A percentile compares a stretch with the other conserved stretches of the same genome.
Evolutionary conservation across 768 basidiomycete genomes (phyloP).

Genomic region (Trametes maxima): DNA sequence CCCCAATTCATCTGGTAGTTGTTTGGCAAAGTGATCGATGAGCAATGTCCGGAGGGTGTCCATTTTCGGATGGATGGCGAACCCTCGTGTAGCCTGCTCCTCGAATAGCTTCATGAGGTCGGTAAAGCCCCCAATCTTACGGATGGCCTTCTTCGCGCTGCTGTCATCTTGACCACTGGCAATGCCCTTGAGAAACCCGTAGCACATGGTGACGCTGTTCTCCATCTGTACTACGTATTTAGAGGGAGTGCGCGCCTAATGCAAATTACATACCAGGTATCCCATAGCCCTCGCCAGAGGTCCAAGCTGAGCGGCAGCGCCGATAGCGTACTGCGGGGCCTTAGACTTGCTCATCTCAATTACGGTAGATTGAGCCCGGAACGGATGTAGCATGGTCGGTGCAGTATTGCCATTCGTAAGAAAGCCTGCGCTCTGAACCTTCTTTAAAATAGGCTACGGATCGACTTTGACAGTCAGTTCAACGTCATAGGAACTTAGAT

Average conservation of each 20-base stretch:
- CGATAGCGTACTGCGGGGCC: conserved; percentile 51
- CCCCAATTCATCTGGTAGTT: conserved; percentile 44
- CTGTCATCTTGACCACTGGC: conserved; percentile 39
- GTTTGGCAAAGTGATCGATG: conserved; percentile 75
- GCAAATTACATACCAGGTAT: conserved; percentile 65
- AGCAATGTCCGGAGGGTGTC: conserved; percentile 75
- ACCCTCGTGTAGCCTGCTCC: conserved; percentile 52
- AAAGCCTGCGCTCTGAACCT: conserved; percentile 40
- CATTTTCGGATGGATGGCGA: conserved; percentile 88
- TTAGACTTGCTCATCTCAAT: conserved; percentile 35
- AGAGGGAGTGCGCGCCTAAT: neutral
- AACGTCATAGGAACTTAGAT: neutral
- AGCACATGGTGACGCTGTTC: conserved; percentile 79
- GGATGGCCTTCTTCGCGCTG: conserved; percentile 48
- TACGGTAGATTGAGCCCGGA: conserved; percentile 50
- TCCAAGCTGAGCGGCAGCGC: conserved; percentile 53
- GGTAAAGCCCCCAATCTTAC: conserved; percentile 60
- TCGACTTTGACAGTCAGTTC: neutral
- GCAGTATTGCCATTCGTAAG: conserved; percentile 50
- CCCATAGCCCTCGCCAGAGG: conserved; percentile 81
- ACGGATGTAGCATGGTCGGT: conserved; percentile 69
- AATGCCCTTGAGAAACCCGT: conserved; percentile 59
- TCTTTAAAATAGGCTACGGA: conserved; percentile 41
- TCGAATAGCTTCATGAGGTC: conserved; percentile 70
- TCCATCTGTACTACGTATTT: conserved; percentile 64